Evolutionary conservation across 2,329 filamentous ascomycete genomes (phyloP).

Genomic region (Colletotrichum incanum): DNA sequence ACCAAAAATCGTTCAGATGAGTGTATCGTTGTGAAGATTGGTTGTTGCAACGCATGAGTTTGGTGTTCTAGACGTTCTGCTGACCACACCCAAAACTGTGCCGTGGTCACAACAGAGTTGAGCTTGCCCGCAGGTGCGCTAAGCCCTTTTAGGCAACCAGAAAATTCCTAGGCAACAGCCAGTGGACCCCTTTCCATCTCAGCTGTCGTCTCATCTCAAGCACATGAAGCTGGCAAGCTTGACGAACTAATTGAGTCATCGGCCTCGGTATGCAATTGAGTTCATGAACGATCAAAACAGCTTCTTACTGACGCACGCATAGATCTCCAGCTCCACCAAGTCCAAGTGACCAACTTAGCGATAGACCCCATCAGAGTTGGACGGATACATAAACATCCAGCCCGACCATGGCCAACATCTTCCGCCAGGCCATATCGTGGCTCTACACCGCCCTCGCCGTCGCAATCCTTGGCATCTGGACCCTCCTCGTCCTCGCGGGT

Average conservation of each 20-base stretch:
- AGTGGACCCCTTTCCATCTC: slow-evolving; percentile 2
- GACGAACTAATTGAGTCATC: too few species aligned
- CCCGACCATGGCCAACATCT: slow-evolving; percentile 21
- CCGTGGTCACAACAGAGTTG: not conserved
- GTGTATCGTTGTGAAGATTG: not conserved
- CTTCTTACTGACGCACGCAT: not conserved
- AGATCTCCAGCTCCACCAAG: not conserved
- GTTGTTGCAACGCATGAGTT: not conserved
- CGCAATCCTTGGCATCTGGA: slow-evolving; percentile 26
- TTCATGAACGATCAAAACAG: rapidly evolving
- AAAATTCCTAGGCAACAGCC: not conserved
- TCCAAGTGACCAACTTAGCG: not conserved
- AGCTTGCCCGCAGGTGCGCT: not conserved
- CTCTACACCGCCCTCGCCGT: slow-evolving; percentile 35
- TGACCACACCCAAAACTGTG: not conserved
- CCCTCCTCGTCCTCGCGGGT: slow-evolving; percentile 19
- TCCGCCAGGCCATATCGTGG: slow-evolving; percentile 36
- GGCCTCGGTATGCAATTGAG: not conserved
- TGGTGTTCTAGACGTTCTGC: not conserved
- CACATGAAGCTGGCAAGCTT: not conserved
- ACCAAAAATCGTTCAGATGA: not conserved
- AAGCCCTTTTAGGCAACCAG: not conserved
- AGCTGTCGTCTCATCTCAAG: not conserved
- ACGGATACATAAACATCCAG: too few species aligned
- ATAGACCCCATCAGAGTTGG: too few species aligned